Evolutionary conservation across 495 filamentous ascomycete species (phyloP).

Genomic region (Peziza echinospora): DNA sequence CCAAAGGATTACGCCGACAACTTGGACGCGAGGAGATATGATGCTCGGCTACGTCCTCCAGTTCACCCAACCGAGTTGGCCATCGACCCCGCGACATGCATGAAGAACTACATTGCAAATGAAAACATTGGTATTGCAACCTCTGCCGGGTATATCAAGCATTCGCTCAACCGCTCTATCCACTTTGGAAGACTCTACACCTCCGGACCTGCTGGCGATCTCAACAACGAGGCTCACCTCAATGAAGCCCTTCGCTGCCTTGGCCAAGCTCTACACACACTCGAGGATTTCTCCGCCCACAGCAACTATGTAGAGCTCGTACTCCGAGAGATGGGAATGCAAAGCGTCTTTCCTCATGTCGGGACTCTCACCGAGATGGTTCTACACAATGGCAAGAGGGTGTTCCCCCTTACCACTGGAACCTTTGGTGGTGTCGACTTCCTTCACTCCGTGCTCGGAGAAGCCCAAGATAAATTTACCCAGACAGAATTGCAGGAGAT

Average conservation of each 20-base stretch:
- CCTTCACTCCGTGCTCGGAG: constrained; percentile 86
- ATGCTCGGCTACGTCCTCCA: constrained; percentile 59
- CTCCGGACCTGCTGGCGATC: constrained; percentile 35
- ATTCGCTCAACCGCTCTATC: constrained; percentile 62
- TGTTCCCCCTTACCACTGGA: constrained; percentile 71
- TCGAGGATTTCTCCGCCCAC: constrained; percentile 92
- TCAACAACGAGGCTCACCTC: constrained; percentile 63
- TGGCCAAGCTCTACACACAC: constrained; percentile 76
- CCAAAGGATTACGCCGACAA: constrained; percentile 82
- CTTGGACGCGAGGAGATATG: constrained; percentile 61
- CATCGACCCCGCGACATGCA: constrained; percentile 63
- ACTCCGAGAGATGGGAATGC: constrained; percentile 64
- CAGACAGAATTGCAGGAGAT: constrained; percentile 87
- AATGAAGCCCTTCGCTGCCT: constrained; percentile 75
- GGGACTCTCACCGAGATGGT: constrained; percentile 48
- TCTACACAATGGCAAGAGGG: constrained; percentile 39
- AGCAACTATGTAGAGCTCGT: constrained; percentile 84
- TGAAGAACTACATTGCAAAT: constrained; percentile 99
- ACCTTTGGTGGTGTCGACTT: constrained; percentile 88
- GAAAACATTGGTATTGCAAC: constrained; percentile 55
- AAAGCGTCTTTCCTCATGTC: constrained; percentile 65
- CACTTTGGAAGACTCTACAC: constrained; percentile 79
- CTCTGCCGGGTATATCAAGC: constrained; percentile 71
- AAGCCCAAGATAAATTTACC: constrained; percentile 87
- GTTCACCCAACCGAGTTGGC: constrained; percentile 55